Evolutionary conservation across 169 alveolate species (phyloP), one percentile per base, ranked within the genome.

Genomic region (Eimeria necatrix): DNA sequence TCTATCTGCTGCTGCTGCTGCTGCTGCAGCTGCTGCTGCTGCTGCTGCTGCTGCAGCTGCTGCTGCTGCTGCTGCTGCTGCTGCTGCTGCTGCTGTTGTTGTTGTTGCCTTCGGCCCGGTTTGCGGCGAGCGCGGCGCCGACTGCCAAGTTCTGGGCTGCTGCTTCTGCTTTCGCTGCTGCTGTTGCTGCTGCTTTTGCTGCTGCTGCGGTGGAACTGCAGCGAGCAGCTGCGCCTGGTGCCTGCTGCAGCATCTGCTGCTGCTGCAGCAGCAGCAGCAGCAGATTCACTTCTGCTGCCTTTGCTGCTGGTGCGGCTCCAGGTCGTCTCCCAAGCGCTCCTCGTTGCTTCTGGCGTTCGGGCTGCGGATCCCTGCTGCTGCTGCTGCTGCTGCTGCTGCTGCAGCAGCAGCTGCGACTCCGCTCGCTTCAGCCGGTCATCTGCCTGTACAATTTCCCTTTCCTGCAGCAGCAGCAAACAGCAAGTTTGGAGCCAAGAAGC

Each of bases 381-480:
- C 83, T 71, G 83, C 83, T 68, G 78, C 46, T 61, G 74, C 61
- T 76, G 87, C 87, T 61, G 87, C 61, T 76, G 87, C 20, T 41
- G 8, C 61, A 59, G 87, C 59, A 18, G 59, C 64, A 76, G 68
- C 87, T 49, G 32, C 46, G 87, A 59, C 61, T 76, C 64, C 1
- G 87, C 61, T 3, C 12, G 0, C 61, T 76, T 59, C 56, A 76
- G 61, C 61, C 61, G 59, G 24, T 76, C 87, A 18, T 76, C 87
- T 20, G 87, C 26, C 87, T 76, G 87, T 20, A 52, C n/a, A 7
- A 76, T 61, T 46, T 76, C 87, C 24, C 5, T 26, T 76, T 76
- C 87, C 87, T 76, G 59, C 87, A 46, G 24, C 87, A 76, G 87
- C 87, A 32, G 87, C 87, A 76, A 22, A n/a, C 78, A 68, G 78